These are phyloP conservation scores for Saturnispora sekii DNA, from an alignment of 805 yeast genomes.

Conservation along the genomic window DNA sequence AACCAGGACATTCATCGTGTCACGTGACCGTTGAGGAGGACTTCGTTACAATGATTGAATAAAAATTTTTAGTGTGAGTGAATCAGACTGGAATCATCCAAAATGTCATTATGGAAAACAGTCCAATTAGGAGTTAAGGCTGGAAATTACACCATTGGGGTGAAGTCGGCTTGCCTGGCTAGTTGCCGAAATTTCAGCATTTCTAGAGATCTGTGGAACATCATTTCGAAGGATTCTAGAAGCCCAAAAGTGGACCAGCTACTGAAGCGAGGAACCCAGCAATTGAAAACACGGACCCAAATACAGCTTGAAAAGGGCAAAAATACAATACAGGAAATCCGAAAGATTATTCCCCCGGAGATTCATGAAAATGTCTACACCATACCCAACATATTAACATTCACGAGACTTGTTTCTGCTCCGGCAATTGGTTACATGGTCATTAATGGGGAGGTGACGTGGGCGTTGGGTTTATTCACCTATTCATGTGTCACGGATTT, in stretches of 20 bases:
- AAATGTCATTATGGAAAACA: neutral
- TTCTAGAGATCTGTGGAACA: neutral
- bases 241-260: constrained; percentile 3
- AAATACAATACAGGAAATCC: constrained; percentile 21
- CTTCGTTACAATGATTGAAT: neutral
- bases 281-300: constrained; percentile 1
- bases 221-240: neutral
- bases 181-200: constrained; percentile 1
- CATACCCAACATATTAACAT: constrained; percentile 77
- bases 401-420: constrained; percentile 69
- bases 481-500: constrained; percentile 89
- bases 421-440: constrained; percentile 81
- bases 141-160: neutral
- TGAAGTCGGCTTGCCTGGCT: neutral
- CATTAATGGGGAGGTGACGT: constrained; percentile 47
- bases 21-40: neutral
- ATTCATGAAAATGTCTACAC: constrained; percentile 61
- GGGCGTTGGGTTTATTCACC: constrained; percentile 65
- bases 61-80: neutral
- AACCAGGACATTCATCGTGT: constrained; percentile 63
- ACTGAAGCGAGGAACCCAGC: constrained; percentile 3
- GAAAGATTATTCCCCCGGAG: constrained; percentile 24
- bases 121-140: neutral
- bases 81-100: neutral
- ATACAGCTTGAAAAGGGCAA: constrained; percentile 9